These are phyloP conservation scores for Euphorbia peplus DNA, from an alignment of 345 rosid genomes.

Conservation along the genomic window DNA sequence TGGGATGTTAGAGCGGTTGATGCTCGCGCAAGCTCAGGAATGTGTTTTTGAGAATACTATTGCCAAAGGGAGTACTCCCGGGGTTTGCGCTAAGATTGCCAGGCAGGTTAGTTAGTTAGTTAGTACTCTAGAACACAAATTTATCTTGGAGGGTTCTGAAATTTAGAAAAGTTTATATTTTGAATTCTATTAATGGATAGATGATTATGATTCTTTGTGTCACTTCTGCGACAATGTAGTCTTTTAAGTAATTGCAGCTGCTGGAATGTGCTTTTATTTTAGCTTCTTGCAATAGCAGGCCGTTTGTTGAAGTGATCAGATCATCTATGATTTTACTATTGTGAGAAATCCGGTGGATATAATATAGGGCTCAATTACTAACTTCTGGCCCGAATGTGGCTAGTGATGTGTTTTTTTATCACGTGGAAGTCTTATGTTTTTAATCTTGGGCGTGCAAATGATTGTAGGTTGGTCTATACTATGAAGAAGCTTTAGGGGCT, in stretches of 20 bases:
- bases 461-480: slow-evolving; percentile 77
- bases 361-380: background rate
- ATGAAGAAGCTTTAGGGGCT: slow-evolving; percentile 89
- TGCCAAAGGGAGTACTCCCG: slow-evolving; percentile 95
- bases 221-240: slow-evolving; percentile 4
- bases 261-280: background rate
- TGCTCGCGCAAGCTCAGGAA: slow-evolving; percentile 97
- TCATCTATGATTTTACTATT: background rate
- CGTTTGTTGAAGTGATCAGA: background rate
- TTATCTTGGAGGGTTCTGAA: background rate
- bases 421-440: background rate
- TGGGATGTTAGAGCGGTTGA: slow-evolving; percentile 89
- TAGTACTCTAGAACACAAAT: slow-evolving; percentile 10
- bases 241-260: slow-evolving; percentile 3
- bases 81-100: slow-evolving; percentile 88
- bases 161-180: background rate
- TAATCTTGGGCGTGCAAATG: slow-evolving; percentile 1
- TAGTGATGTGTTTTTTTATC: background rate
- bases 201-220: background rate
- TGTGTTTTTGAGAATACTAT: slow-evolving; percentile 94
- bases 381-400: background rate
- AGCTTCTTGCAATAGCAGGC: background rate
- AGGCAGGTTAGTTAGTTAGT: no score
- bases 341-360: background rate
- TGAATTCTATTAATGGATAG: no score